Conservation (phyloP, 129 eudicot genomes). For the sunflower (Helianthus annuus) region DNA sequence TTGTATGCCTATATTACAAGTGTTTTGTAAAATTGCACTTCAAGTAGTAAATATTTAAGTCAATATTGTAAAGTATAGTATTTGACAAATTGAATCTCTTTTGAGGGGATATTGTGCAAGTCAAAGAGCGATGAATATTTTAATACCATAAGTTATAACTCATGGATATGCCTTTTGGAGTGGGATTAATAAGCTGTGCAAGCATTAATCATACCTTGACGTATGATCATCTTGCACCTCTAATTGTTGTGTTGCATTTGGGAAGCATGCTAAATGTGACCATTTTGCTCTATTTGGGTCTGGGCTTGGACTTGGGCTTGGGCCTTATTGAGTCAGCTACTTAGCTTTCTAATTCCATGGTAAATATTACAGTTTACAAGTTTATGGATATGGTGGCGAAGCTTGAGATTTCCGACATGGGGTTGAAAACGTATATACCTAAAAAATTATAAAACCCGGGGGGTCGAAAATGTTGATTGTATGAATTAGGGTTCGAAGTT, state of each 20-base stretch:
- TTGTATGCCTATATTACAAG: neutral
- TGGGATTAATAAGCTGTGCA: neutral
- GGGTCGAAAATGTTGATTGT: no score
- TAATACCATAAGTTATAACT: neutral
- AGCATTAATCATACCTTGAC: neutral
- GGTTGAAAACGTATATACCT: no score
- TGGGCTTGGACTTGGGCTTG: constrained; percentile 14
- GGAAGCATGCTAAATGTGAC: neutral
- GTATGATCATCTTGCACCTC: neutral
- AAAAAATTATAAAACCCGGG: no score
- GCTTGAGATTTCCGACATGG: no score
- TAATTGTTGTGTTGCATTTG: neutral
- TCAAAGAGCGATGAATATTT: neutral
- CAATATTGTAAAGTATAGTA: neutral
- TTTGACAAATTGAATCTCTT: neutral
- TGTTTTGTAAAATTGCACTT: constrained; percentile 22
- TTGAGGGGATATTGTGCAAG: constrained; percentile 8
- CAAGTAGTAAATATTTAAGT: neutral
- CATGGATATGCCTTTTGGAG: constrained; percentile 2
- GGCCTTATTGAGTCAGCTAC: neutral
- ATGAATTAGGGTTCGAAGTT: no score
- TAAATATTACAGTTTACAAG: neutral
- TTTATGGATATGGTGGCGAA: no score
- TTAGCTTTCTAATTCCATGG: neutral
- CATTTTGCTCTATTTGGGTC: neutral